Evolutionary conservation across 1,284 basidiomycete species (phyloP).

Genomic region (Microbotryum silenes-acaulis): DNA sequence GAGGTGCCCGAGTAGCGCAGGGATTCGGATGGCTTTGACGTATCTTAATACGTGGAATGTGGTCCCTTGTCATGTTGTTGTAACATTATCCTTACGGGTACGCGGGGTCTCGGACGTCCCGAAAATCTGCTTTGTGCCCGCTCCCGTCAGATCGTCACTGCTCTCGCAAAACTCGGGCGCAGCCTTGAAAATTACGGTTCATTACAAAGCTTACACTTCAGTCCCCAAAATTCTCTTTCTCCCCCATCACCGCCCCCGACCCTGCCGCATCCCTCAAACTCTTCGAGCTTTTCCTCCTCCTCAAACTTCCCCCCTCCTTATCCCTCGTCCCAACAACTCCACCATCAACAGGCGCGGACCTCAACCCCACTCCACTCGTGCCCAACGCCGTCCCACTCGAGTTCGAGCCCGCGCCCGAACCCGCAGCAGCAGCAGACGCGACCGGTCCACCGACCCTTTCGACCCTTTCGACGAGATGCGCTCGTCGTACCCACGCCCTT

Average conservation of each 20-base stretch:
- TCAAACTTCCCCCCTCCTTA: background rate
- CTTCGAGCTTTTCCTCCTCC: conserved; percentile 1
- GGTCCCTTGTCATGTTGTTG: background rate
- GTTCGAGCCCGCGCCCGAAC: too few species aligned
- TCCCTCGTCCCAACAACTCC: background rate
- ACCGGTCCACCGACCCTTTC: conserved; percentile 18
- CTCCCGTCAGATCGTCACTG: too few species aligned
- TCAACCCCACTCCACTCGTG: background rate
- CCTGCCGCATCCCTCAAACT: too few species aligned
- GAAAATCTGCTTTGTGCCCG: too few species aligned
- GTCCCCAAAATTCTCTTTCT: background rate
- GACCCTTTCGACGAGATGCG: conserved; percentile 38
- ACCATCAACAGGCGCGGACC: background rate
- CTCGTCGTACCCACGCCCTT: conserved; percentile 42
- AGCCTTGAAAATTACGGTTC: too few species aligned
- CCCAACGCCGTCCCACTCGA: background rate
- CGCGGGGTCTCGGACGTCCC: too few species aligned
- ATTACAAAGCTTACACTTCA: background rate
- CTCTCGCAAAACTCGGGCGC: too few species aligned
- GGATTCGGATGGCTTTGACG: background rate
- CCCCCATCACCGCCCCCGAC: too few species aligned
- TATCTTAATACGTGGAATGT: background rate
- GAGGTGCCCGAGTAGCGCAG: conserved; percentile 31
- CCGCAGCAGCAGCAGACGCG: background rate
- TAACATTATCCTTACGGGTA: background rate